These are phyloP conservation scores for Elasticomyces elasticus DNA, from an alignment of 495 filamentous ascomycete species.

Conservation along the genomic window DNA sequence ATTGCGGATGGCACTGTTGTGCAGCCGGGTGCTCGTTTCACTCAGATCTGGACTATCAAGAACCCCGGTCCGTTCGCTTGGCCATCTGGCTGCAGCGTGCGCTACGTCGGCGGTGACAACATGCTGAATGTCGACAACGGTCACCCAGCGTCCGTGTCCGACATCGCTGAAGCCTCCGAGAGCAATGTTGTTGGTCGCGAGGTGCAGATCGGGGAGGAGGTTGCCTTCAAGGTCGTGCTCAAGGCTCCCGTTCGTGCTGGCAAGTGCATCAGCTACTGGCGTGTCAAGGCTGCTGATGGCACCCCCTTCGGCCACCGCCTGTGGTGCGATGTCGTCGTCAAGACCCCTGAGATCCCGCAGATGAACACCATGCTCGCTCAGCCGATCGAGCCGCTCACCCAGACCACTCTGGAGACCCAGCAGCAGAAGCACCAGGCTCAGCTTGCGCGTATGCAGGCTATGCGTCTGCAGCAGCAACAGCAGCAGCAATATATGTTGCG, in stretches of 20 bases:
- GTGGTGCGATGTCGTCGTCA: conserved; percentile 84
- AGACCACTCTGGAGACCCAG: neutral
- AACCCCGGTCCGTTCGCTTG: conserved; percentile 71
- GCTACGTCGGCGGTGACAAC: conserved; percentile 84
- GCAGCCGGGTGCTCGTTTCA: conserved; percentile 58
- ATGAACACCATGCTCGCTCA: neutral
- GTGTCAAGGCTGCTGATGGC: conserved; percentile 72
- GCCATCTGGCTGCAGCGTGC: conserved; percentile 84
- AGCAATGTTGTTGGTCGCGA: conserved; percentile 66
- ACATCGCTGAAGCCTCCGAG: conserved; percentile 63
- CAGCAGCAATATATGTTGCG: conserved; percentile 4
- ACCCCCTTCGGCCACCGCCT: conserved; percentile 80
- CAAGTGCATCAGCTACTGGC: conserved; percentile 89
- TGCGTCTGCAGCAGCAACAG: neutral
- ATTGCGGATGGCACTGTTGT: conserved; percentile 68
- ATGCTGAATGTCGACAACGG: conserved; percentile 80
- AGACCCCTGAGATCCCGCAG: conserved; percentile 3
- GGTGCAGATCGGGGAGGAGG: conserved; percentile 60
- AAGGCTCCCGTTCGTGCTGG: conserved; percentile 65
- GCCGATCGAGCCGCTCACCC: neutral
- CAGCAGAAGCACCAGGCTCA: conserved; percentile 10
- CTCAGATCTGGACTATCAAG: conserved; percentile 84
- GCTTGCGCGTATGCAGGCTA: conserved; percentile 6
- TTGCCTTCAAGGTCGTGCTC: conserved; percentile 74
- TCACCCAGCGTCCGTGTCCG: conserved; percentile 62